These are phyloP conservation scores for Cryomyces minteri DNA, from an alignment of 495 filamentous ascomycete species.

Conservation along the genomic window DNA sequence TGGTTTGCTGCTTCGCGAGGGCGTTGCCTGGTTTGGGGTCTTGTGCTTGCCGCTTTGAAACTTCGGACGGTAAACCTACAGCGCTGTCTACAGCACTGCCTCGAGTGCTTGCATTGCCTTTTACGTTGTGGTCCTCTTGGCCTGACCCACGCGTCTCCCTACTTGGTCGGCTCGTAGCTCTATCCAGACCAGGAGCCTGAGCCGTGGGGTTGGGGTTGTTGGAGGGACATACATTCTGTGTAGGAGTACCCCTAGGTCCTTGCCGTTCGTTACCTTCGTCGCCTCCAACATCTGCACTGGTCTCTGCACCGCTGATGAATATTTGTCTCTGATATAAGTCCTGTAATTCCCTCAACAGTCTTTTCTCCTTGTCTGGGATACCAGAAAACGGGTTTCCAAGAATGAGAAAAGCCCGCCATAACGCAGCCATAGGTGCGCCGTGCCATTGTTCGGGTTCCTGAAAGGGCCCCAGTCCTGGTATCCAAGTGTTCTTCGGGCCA, in stretches of 20 bases:
- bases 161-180: not conserved
- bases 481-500: not conserved
- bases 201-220: not conserved
- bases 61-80: not conserved
- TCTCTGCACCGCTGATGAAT: not conserved
- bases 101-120: not conserved
- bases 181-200: not conserved
- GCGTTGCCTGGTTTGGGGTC: not conserved
- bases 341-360: constrained; percentile 1
- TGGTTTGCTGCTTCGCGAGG: not conserved
- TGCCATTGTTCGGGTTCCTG: constrained; percentile 3
- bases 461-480: constrained; percentile 1
- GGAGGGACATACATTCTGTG: not conserved
- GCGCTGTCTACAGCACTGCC: not conserved
- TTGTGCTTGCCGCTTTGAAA: not conserved
- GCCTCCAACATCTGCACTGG: not conserved
- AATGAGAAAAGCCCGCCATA: constrained; percentile 3
- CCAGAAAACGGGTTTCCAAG: not conserved
- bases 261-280: not conserved
- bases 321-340: not conserved
- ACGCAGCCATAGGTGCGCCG: constrained; percentile 5
- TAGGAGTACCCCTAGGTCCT: not conserved
- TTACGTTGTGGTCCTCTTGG: not conserved
- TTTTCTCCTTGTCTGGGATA: not conserved
- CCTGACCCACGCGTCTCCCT: not conserved